Percentiles rank a stretch among this genome's conserved stretches.
phyloP scores from a whole-genome alignment of 345 rosid species.

The Mangifera indica region DNA sequence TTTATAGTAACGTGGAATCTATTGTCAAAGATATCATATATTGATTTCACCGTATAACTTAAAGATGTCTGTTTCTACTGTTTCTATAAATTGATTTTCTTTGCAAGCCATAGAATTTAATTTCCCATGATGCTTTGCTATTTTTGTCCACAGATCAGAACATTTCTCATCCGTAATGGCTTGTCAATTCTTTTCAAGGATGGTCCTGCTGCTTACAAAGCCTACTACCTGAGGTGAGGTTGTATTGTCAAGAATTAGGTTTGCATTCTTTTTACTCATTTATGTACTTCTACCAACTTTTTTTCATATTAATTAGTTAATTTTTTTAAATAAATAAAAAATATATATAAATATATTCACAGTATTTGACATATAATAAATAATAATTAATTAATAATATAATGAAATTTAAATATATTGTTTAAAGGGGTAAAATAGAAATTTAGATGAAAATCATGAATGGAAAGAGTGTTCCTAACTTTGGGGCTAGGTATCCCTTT shows the following conservation, averaged over 20 bases:
- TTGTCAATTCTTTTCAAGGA: slow-evolving; percentile 77
- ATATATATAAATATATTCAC: too few relatives aligned
- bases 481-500: too few relatives aligned
- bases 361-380: too few relatives aligned
- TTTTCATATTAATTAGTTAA: too few relatives aligned
- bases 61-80: neutral
- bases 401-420: too few relatives aligned
- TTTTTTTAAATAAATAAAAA: too few relatives aligned
- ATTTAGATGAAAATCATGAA: too few relatives aligned
- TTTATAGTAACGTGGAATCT: neutral
- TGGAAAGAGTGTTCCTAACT: too few relatives aligned
- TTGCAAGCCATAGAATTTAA: neutral
- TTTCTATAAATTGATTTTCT: neutral
- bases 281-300: neutral
- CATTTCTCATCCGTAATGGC: slow-evolving; percentile 95
- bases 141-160: slow-evolving; percentile 60
- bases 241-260: slow-evolving; percentile 5
- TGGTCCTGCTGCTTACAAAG: slow-evolving; percentile 83
- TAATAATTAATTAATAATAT: too few relatives aligned
- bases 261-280: neutral
- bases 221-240: slow-evolving; percentile 66
- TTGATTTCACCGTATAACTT: neutral
- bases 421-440: too few relatives aligned
- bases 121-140: slow-evolving; percentile 15
- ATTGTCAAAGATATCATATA: neutral